Conservation (phyloP, 75 land plant species). For the Selaginella moellendorffii region DNA sequence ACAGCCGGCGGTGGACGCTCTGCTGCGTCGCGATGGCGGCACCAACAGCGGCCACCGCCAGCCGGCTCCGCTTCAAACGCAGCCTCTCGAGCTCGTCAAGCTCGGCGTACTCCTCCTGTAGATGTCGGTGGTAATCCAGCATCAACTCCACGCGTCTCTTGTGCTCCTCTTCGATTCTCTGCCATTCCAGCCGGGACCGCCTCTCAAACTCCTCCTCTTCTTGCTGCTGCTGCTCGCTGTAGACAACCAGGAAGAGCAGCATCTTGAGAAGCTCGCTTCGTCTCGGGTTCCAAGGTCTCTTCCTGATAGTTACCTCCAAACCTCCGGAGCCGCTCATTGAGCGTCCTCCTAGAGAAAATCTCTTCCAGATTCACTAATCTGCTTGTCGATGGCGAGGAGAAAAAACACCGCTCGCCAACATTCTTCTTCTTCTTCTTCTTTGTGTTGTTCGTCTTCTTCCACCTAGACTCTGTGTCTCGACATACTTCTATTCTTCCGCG, state of each 20-base stretch:
- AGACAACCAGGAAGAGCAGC: background rate
- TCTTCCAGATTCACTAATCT: no score
- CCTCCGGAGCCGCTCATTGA: background rate
- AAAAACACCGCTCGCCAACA: no score
- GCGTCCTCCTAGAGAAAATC: no score
- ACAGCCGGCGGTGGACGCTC: conserved; percentile 52
- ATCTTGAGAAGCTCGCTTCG: background rate
- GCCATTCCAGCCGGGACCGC: conserved; percentile 19
- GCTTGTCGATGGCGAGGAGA: no score
- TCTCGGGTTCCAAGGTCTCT: background rate
- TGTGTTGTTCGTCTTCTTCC: no score
- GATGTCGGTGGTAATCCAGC: conserved; percentile 26
- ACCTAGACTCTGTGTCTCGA: no score
- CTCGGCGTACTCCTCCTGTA: conserved; percentile 32
- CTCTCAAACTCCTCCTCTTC: conserved; percentile 31
- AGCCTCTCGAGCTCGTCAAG: conserved; percentile 19
- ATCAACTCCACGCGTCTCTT: conserved; percentile 24
- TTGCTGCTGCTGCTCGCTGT: conserved; percentile 7
- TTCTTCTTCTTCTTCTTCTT: no score
- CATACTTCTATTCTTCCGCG: no score
- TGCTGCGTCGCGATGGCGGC: conserved; percentile 38
- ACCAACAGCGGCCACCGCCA: conserved; percentile 20
- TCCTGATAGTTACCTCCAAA: background rate
- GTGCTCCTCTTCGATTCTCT: conserved; percentile 26
- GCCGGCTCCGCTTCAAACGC: conserved; percentile 19